phyloP scores from a whole-genome alignment of 345 rosid genomes.

The Eucalyptus curtisii region DNA sequence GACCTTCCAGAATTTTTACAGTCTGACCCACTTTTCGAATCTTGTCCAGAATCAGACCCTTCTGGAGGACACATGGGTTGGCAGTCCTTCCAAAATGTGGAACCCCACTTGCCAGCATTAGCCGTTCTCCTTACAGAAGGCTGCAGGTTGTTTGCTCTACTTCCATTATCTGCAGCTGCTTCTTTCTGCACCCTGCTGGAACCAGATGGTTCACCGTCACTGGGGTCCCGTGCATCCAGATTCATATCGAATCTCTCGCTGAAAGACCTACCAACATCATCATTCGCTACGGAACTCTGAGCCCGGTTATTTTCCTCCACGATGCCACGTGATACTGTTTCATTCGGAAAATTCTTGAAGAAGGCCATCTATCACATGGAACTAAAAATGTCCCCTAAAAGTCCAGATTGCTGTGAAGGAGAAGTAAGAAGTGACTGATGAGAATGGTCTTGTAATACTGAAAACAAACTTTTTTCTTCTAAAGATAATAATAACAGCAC shows the following conservation, averaged over 20 bases:
- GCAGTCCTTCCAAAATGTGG: conserved; percentile 96
- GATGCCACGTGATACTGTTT: conserved; percentile 37
- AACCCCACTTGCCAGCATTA: conserved; percentile 84
- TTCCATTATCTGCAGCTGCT: conserved; percentile 9
- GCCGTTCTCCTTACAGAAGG: conserved; percentile 60
- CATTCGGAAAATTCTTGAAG: conserved; percentile 58
- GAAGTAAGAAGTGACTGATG: neutral
- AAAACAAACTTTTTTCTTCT: neutral
- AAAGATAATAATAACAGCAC: neutral
- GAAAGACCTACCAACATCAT: conserved; percentile 28
- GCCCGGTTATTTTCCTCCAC: conserved; percentile 56
- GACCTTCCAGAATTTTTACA: conserved; percentile 37
- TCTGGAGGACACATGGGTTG: conserved; percentile 61
- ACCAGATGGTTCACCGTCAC: conserved; percentile 60
- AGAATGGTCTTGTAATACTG: neutral
- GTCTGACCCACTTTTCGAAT: conserved; percentile 43
- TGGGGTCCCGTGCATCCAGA: conserved; percentile 51
- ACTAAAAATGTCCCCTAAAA: neutral
- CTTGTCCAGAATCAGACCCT: conserved; percentile 62
- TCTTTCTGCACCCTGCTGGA: conserved; percentile 32
- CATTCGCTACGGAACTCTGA: conserved; percentile 27
- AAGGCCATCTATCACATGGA: conserved; percentile 81
- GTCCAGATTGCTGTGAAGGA: neutral
- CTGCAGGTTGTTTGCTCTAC: conserved; percentile 32
- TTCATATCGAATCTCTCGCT: conserved; percentile 71